These are phyloP conservation scores for Spergularia azorica DNA, from an alignment of 179 eudicot species.

Conservation along the genomic window DNA sequence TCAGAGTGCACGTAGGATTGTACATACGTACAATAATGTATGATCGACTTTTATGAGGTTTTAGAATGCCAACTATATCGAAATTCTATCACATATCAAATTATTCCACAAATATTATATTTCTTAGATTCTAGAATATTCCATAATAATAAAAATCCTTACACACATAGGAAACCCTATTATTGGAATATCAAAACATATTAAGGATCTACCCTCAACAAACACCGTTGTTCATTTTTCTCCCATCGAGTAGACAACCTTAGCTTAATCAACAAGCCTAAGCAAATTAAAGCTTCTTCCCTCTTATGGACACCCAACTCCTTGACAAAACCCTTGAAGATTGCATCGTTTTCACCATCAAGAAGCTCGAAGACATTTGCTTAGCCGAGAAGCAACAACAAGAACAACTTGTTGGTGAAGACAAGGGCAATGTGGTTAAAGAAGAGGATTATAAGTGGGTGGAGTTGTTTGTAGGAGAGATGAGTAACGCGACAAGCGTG, in stretches of 20 bases:
- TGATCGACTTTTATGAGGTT: too few species aligned
- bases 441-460: conserved; percentile 2
- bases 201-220: background rate
- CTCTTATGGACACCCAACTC: conserved; percentile 2
- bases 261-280: background rate
- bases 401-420: background rate
- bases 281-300: background rate
- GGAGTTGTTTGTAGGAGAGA: conserved; percentile 7
- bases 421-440: background rate
- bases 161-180: too few species aligned
- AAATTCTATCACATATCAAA: too few species aligned
- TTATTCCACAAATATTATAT: too few species aligned
- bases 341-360: conserved; percentile 2
- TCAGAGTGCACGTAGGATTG: too few species aligned
- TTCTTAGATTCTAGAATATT: too few species aligned
- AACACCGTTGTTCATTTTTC: conserved; percentile 1
- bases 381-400: background rate
- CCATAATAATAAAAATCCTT: too few species aligned
- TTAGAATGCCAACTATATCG: too few species aligned
- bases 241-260: background rate
- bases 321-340: conserved; percentile 8
- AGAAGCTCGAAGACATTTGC: background rate
- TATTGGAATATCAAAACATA: too few species aligned
- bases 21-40: too few species aligned
- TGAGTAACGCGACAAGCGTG: background rate